Evolutionary conservation across 345 rosid genomes (phyloP), one percentile per base, ranked within the genome.

Genomic region (Salix caprea): DNA sequence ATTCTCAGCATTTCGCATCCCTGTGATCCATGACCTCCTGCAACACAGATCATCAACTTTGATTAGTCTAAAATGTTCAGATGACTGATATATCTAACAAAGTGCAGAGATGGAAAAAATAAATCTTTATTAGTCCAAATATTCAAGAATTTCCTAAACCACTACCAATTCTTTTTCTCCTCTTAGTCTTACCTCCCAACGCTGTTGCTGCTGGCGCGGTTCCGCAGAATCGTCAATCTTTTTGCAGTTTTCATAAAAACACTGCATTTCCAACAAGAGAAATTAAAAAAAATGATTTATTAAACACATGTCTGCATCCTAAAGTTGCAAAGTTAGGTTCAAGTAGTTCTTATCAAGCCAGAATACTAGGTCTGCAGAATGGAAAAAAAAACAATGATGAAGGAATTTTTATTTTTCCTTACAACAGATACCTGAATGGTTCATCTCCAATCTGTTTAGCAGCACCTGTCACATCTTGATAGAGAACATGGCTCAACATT

Each of bases 21-120:
- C 94, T 1, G 91, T 84, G 67, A 91, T 82, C 91, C 91, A 86
- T 67, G 89, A 70, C 89, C 99, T 96, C 90, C 99, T 96, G 87
- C 82, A 76, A 66, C 64, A 64, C 23, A 75, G 72, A 37, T 74
- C 50, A 64, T 6, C 9, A 14, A n/a, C 50, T 76, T 73, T 26
- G 30, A 54, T 21, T 58, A 68, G 67, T 65, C 1, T 18, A 32
- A 65, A 26, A 30, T n/a, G 5, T 9, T 56, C 28, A 56, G 9
- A 28, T 56, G 28, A 3, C 6, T n/a, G 6, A 4, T 8, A n/a
- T 1, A n/a, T 56, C 26, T 3, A n/a, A n/a, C 62, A 4, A 3
- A 7, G 60, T 54, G 60, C 60, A 0, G 24, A 19, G 60, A 8
- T 54, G 1, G 24, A 54, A 7, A 54, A 7, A 54, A 54, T 7